Evolutionary conservation across 176 grass and related monocot genomes (phyloP).

Genomic region (Avena eriantha): DNA sequence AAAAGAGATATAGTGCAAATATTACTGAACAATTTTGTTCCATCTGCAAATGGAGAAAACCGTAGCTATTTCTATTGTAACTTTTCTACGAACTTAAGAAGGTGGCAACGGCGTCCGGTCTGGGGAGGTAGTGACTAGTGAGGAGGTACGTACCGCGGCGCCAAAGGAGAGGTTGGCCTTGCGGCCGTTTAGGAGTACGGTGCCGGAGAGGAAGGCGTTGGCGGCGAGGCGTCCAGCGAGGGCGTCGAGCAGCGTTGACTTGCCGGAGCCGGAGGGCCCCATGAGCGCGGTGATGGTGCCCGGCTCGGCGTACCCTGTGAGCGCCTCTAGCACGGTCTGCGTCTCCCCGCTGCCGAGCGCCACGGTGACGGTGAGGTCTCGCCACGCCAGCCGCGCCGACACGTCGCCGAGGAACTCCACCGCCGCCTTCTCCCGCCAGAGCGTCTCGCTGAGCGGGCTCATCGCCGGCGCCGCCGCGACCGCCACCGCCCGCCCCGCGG

Average conservation of each 20-base stretch:
- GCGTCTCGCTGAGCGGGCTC: constrained; percentile 97
- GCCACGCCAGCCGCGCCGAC: constrained; percentile 90
- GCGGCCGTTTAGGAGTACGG: constrained; percentile 87
- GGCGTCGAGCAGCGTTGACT: constrained; percentile 92
- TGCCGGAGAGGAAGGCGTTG: constrained; percentile 85
- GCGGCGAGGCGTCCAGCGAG: constrained; percentile 81
- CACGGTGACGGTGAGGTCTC: constrained; percentile 86
- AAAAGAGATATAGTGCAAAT: background rate
- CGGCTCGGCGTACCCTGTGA: constrained; percentile 88
- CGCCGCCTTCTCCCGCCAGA: constrained; percentile 74
- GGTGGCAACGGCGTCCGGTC: background rate
- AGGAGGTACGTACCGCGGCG: constrained; percentile 58
- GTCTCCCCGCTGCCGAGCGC: constrained; percentile 67
- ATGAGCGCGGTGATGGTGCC: constrained; percentile 94
- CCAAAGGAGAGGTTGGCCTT: constrained; percentile 96
- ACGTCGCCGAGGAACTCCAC: constrained; percentile 75
- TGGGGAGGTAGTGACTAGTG: no score
- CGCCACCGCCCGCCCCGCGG: constrained; percentile 31
- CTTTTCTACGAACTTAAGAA: background rate
- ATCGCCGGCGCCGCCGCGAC: constrained; percentile 51
- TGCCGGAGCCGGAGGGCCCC: constrained; percentile 93
- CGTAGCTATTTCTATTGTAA: background rate
- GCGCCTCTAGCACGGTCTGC: constrained; percentile 77
- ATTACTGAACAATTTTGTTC: background rate
- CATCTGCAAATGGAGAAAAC: background rate